Conservation (phyloP, 495 filamentous ascomycete genomes). For the Friedmanniomyces simplex region DNA sequence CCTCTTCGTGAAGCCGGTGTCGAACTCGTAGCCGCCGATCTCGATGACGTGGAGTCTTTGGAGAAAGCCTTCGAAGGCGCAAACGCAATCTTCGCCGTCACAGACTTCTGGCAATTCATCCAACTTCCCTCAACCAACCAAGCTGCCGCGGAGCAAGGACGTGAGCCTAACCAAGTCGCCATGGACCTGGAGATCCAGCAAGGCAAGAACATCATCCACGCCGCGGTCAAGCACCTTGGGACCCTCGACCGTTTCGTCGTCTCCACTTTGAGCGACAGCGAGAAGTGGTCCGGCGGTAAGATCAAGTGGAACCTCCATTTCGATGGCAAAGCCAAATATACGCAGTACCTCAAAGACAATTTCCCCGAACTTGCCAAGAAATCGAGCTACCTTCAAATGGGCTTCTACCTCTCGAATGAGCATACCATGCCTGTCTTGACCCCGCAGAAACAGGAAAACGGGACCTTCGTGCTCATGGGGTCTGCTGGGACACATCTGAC, state of each 20-base stretch:
- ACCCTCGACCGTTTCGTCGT: slow-evolving; percentile 23
- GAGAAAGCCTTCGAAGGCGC: slow-evolving; percentile 38
- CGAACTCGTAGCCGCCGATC: slow-evolving; percentile 39
- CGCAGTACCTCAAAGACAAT: slow-evolving; percentile 35
- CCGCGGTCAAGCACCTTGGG: slow-evolving; percentile 30
- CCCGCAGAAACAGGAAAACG: slow-evolving; percentile 21
- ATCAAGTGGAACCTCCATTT: slow-evolving; percentile 26
- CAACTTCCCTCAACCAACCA: slow-evolving; percentile 24
- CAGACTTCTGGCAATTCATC: slow-evolving; percentile 40
- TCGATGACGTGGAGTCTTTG: slow-evolving; percentile 36
- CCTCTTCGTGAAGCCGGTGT: slow-evolving; percentile 35
- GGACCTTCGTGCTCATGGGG: slow-evolving; percentile 13
- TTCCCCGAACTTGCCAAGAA: slow-evolving; percentile 37
- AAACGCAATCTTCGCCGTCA: slow-evolving; percentile 43
- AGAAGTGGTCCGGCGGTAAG: slow-evolving; percentile 25
- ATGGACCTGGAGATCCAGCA: slow-evolving; percentile 40
- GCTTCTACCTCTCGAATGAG: slow-evolving; percentile 32
- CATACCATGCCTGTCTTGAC: background rate
- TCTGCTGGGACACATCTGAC: background rate
- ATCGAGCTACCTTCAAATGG: slow-evolving; percentile 35
- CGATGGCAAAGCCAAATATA: slow-evolving; percentile 27
- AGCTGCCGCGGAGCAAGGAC: slow-evolving; percentile 20
- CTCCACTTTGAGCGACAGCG: slow-evolving; percentile 19
- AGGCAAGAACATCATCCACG: slow-evolving; percentile 40
- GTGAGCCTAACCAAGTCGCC: slow-evolving; percentile 35